Base-by-base conservation (phyloP, 306 rosid genomes). In the Morella rubra region DNA sequence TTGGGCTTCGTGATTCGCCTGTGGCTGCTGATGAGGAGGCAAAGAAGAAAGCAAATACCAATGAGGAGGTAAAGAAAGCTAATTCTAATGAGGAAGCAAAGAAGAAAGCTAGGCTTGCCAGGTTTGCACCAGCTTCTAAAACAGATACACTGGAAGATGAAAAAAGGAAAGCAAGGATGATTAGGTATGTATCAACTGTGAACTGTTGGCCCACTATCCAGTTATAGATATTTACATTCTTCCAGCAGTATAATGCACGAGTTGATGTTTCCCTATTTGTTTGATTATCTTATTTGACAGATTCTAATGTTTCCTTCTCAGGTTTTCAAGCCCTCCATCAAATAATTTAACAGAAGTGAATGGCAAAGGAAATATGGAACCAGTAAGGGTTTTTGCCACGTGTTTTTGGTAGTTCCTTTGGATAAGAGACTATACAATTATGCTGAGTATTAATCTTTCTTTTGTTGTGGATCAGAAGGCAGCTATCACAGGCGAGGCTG, bases 71-170 rank as follows among this genome's bases (percentile, higher is more conserved):
- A 24, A 60, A 60, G 65, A 59, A 59, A 4, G 15, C 41, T 59
- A 22, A 14, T 3, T 10, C 16, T 11, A 16, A 22, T 10, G 85
- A 84, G 60, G 88, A 86, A 42, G 88, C 87, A 15, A 95, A 85
- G 86, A 95, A 95, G 89, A 92, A 95, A 90, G 99, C 99, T 62
- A 89, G 97, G 44, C 87, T 85, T 67, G 92, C 89, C 71, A 87
- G 92, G 78, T 92, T 92, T 80, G 80, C 93, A 9, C 80, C 93
- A 0, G 81, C 8, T 79, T 80, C 96, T 8, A 84, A 88, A 71
- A 70, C 79, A 44, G 97, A 92, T 81, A 84, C 90, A 52, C 66
- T 56, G 22, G 99, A 95, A 81, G 99, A 92, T 69, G 97, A 83
- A 76, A 92, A 91, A 79, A 84, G 85, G 90, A 95, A 88, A 84